Conservation (phyloP, 1,139 yeast species). For the Nadsonia commutata region DNA sequence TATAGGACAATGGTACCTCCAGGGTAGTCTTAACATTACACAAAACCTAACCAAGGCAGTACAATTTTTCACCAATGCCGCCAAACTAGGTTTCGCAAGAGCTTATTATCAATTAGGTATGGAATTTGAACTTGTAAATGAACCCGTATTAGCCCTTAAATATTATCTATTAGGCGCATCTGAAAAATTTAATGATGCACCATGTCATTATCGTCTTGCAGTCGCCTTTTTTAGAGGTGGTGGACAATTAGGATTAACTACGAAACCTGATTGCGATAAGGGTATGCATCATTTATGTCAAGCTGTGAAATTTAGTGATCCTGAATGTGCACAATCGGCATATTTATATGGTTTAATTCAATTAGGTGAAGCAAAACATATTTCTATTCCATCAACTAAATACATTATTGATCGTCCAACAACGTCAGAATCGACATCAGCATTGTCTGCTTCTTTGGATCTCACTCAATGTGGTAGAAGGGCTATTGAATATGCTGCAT, state of each 20-base stretch:
- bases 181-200: constrained; percentile 16
- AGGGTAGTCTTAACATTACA: constrained; percentile 16
- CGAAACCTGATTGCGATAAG: constrained; percentile 12
- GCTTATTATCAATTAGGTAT: constrained; percentile 24
- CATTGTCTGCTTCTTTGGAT: neutral
- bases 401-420: constrained; percentile 1
- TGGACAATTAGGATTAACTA: constrained; percentile 14
- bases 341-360: constrained; percentile 23
- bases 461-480: constrained; percentile 16
- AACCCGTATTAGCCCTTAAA: neutral
- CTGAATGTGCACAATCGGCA: constrained; percentile 26
- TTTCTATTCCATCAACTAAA: constrained; percentile 5
- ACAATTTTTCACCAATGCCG: constrained; percentile 17
- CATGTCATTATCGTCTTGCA: constrained; percentile 23
- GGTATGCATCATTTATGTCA: constrained; percentile 20
- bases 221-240: constrained; percentile 25
- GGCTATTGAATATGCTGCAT: constrained; percentile 23
- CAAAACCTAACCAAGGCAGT: constrained; percentile 15
- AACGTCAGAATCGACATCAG: constrained; percentile 3
- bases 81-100: constrained; percentile 21
- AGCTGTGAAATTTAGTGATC: constrained; percentile 20
- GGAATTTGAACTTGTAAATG: constrained; percentile 15
- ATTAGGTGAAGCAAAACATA: constrained; percentile 20
- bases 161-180: neutral
- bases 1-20: constrained; percentile 19